Evolutionary conservation across 169 alveolate genomes (phyloP).

Genomic region (Hammondia hammondi): DNA sequence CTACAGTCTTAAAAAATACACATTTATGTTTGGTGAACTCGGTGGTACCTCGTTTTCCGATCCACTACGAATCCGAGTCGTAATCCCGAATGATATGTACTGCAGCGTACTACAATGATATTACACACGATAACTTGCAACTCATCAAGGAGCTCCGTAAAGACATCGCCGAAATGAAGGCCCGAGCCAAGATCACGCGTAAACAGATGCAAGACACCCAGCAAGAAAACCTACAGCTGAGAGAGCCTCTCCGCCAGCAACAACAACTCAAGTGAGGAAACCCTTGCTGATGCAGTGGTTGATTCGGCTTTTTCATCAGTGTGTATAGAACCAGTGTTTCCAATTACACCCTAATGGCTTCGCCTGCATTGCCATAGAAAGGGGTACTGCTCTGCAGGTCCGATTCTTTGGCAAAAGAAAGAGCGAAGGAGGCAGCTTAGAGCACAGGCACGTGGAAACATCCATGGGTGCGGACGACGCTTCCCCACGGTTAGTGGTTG

Average conservation of each 20-base stretch:
- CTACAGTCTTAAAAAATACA: too few relatives aligned
- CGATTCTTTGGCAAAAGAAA: background rate
- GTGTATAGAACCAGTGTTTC: too few relatives aligned
- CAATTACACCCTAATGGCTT: too few relatives aligned
- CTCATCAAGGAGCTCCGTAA: slow-evolving; percentile 84
- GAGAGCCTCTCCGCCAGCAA: slow-evolving; percentile 70
- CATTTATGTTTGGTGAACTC: too few relatives aligned
- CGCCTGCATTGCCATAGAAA: too few relatives aligned
- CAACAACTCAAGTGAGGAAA: slow-evolving; percentile 52
- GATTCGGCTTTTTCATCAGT: too few relatives aligned
- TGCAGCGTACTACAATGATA: slow-evolving; percentile 88
- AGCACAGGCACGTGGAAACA: background rate
- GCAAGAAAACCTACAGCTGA: slow-evolving; percentile 55
- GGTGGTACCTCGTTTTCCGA: too few relatives aligned
- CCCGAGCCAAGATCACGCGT: slow-evolving; percentile 66
- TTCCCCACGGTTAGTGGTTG: too few relatives aligned
- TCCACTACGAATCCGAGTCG: too few relatives aligned
- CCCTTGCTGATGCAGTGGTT: background rate
- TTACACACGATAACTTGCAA: slow-evolving; percentile 89
- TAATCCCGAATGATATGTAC: background rate
- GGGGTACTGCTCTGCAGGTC: too few relatives aligned
- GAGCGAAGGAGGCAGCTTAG: background rate
- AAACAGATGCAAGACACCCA: slow-evolving; percentile 70
- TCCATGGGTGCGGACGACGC: too few relatives aligned
- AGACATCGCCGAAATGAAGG: slow-evolving; percentile 71